Conservation (phyloP, 2,329 filamentous ascomycete species). For the Rhynchosporium graminicola region DNA sequence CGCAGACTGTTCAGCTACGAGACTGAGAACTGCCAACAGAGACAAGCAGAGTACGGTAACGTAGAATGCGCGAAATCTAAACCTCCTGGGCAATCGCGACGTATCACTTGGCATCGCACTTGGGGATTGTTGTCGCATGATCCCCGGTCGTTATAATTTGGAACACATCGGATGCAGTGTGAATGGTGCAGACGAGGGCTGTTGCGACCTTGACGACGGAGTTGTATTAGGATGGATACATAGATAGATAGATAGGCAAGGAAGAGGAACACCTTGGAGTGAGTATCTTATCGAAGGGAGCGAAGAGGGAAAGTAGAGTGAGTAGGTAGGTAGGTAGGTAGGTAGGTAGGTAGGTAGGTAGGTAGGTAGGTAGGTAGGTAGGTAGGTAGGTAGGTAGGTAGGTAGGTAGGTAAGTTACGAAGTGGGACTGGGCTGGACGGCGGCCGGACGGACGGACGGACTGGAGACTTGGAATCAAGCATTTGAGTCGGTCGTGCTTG, state of each 20-base stretch:
- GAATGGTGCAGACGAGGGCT: background rate
- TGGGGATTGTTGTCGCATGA: slow-evolving; percentile 32
- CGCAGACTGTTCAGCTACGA: slow-evolving; percentile 38
- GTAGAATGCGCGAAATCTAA: slow-evolving; percentile 40
- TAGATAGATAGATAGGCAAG: background rate
- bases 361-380: too few species aligned
- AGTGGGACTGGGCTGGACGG: slow-evolving; percentile 7
- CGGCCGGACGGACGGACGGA: too few species aligned
- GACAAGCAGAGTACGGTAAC: slow-evolving; percentile 38
- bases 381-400: too few species aligned
- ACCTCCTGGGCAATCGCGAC: slow-evolving; percentile 27
- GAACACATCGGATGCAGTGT: background rate
- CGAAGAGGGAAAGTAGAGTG: background rate
- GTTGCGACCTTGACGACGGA: slow-evolving; percentile 1
- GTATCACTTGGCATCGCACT: slow-evolving; percentile 27
- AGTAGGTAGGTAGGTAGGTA: too few species aligned
- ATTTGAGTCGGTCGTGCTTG: slow-evolving; percentile 4
- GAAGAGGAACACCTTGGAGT: background rate
- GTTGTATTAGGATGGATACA: background rate
- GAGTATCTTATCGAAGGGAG: too few species aligned
- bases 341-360: too few species aligned
- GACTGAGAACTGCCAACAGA: slow-evolving; percentile 36
- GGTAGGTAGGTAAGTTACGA: too few species aligned
- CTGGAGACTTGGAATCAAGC: slow-evolving; percentile 1
- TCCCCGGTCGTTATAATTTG: slow-evolving; percentile 30